Conservation (phyloP, 306 rosid genomes). For the Alnus glutinosa region DNA sequence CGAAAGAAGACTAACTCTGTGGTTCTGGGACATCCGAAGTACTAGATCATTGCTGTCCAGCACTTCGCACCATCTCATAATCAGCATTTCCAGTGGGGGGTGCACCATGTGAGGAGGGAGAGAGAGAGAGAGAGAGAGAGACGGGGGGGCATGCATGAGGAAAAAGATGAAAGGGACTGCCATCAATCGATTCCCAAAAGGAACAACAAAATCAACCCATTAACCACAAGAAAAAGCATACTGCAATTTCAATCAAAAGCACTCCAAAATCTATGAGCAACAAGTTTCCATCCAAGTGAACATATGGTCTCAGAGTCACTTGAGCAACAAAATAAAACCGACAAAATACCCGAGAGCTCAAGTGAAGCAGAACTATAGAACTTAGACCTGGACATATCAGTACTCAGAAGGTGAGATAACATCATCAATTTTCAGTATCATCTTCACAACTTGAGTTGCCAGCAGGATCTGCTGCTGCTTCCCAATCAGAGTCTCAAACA, state of each 20-base stretch:
- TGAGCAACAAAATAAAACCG: constrained; percentile 24
- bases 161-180: not conserved
- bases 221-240: constrained; percentile 16
- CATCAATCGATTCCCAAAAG: not conserved
- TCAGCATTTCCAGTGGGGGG: not conserved
- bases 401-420: constrained; percentile 77
- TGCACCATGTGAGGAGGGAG: not conserved
- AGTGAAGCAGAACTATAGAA: constrained; percentile 8
- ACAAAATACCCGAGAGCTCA: constrained; percentile 19
- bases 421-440: constrained; percentile 95
- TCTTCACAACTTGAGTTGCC: constrained; percentile 96
- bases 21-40: not conserved
- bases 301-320: constrained; percentile 23
- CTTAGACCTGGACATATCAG: constrained; percentile 33
- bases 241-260: constrained; percentile 36
- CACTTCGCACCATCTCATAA: not conserved
- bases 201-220: constrained; percentile 17
- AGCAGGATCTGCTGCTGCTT: constrained; percentile 92
- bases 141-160: not conserved
- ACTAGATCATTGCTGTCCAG: not conserved
- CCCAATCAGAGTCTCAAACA: constrained; percentile 89
- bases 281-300: constrained; percentile 21
- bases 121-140: not conserved
- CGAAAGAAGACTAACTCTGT: not conserved
- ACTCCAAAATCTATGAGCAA: constrained; percentile 42